A percentile compares a stretch with the other conserved stretches of the same genome.
Conservation (phyloP, 805 yeast species). For the Zygoascus biomembranicola region DNA sequence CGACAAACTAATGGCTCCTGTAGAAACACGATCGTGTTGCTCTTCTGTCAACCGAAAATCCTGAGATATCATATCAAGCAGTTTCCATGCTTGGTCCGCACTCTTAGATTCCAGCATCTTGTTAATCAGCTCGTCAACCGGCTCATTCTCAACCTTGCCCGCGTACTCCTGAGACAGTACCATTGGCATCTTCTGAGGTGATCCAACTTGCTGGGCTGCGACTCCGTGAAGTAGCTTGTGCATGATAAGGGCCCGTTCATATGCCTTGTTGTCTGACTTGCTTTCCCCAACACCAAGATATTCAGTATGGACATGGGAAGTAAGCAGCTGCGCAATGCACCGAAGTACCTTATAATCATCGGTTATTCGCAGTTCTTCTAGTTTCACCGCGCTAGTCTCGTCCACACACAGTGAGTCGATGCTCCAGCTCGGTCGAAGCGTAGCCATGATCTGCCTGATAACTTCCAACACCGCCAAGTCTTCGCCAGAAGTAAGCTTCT, state of each 20-base stretch:
- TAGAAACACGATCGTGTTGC: neutral
- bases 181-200: neutral
- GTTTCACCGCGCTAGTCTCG: slow-evolving; percentile 12
- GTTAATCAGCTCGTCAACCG: neutral
- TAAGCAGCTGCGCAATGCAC: slow-evolving; percentile 15
- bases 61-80: neutral
- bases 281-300: slow-evolving; percentile 14
- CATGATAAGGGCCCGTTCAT: slow-evolving; percentile 7
- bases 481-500: slow-evolving; percentile 7
- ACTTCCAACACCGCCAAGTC: slow-evolving; percentile 27
- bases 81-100: neutral
- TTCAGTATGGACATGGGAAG: slow-evolving; percentile 10
- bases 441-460: slow-evolving; percentile 23
- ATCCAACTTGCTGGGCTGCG: neutral
- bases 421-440: slow-evolving; percentile 14
- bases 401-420: slow-evolving; percentile 16
- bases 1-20: neutral
- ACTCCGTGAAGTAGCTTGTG: slow-evolving; percentile 10
- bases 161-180: neutral
- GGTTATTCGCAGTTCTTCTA: slow-evolving; percentile 28
- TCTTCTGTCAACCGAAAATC: neutral
- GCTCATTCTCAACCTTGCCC: neutral
- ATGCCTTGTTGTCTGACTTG: slow-evolving; percentile 9
- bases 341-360: slow-evolving; percentile 26
- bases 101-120: neutral